Conservation (phyloP, 345 rosid species). For the Gossypium raimondii region DNA sequence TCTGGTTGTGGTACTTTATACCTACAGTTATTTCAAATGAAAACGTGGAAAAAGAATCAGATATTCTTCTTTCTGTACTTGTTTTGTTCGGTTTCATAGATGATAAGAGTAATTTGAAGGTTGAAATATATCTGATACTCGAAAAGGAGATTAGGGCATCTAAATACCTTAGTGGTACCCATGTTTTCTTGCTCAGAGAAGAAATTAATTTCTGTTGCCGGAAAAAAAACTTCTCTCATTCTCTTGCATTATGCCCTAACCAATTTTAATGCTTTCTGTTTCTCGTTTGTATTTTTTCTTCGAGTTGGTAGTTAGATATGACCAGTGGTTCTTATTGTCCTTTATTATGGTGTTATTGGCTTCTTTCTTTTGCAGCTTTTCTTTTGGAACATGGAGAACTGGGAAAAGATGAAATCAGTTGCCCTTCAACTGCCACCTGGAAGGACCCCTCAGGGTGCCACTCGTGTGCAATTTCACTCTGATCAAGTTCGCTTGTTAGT, state of each 20-base stretch:
- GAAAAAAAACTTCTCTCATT: neutral
- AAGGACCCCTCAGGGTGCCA: conserved; percentile 50
- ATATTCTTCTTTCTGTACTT: neutral
- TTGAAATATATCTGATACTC: neutral
- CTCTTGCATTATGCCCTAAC: neutral
- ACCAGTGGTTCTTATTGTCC: neutral
- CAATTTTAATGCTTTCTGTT: neutral
- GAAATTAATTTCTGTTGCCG: neutral
- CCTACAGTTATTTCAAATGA: neutral
- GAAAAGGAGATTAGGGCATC: neutral
- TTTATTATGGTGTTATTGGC: neutral
- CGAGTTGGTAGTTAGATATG: neutral
- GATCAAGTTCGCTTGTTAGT: conserved; percentile 64
- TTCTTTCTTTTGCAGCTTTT: conserved; percentile 39
- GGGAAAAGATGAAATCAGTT: conserved; percentile 65
- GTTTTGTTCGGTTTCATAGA: neutral
- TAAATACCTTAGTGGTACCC: neutral
- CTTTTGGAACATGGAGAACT: conserved; percentile 63
- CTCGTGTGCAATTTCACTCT: conserved; percentile 64
- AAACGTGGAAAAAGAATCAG: neutral
- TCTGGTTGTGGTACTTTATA: neutral
- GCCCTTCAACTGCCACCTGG: conserved; percentile 58
- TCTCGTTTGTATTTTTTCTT: neutral
- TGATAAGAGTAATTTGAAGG: neutral
- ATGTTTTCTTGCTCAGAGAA: neutral